phyloP scores from a whole-genome alignment of 331 rosid species.

The Quercus tomentella region DNA sequence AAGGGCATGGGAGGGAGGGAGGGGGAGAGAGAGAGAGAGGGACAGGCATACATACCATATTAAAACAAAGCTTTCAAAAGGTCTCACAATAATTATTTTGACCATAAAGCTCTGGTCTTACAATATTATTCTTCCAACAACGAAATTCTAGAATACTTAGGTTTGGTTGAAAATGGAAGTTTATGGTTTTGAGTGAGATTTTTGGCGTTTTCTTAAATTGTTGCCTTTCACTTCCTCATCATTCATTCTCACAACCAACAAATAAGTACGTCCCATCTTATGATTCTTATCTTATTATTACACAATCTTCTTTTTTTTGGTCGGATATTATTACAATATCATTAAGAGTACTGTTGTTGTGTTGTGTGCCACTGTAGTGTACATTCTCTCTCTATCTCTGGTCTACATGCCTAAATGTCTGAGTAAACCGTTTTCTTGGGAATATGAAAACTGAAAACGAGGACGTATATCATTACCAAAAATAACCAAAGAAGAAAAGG shows the following conservation, averaged over 20 bases:
- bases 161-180: conserved; percentile 49
- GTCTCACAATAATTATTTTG: conserved; percentile 29
- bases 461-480: not conserved
- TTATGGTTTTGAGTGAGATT: conserved; percentile 69
- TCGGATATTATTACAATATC: not conserved
- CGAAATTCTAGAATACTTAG: conserved; percentile 41
- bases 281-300: conserved; percentile 27
- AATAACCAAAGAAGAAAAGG: not conserved
- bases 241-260: conserved; percentile 45
- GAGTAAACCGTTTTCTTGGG: conserved; percentile 5
- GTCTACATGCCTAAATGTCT: not conserved
- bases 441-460: conserved; percentile 9
- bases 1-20: not conserved
- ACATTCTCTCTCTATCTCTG: conserved; percentile 3
- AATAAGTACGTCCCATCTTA: conserved; percentile 45
- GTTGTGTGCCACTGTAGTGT: not conserved
- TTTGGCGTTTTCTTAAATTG: conserved; percentile 67
- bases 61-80: conserved; percentile 19
- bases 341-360: not conserved
- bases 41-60: not conserved
- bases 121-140: conserved; percentile 18
- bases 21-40: not conserved
- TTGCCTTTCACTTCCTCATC: conserved; percentile 36
- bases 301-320: conserved; percentile 26
- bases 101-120: conserved; percentile 32